These are phyloP conservation scores for Hirsutella rhossiliensis DNA, from an alignment of 2,329 filamentous ascomycete genomes.

Conservation along the genomic window DNA sequence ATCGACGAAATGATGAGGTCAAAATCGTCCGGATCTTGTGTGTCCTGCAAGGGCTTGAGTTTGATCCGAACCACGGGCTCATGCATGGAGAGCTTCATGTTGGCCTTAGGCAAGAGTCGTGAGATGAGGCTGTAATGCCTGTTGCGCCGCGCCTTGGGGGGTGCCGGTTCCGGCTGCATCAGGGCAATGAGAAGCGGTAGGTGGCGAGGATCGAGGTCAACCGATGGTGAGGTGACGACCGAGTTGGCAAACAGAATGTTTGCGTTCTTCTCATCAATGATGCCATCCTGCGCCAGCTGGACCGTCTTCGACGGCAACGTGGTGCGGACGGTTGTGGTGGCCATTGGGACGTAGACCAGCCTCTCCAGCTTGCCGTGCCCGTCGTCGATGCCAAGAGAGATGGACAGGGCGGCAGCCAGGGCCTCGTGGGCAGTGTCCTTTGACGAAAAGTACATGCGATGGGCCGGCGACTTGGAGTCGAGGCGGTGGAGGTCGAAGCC, in stretches of 20 bases:
- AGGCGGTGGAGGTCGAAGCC: slow-evolving; percentile 86
- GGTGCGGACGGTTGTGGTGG: slow-evolving; percentile 87
- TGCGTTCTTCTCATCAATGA: slow-evolving; percentile 72
- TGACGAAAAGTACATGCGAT: slow-evolving; percentile 95
- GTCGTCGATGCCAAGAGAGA: slow-evolving; percentile 85
- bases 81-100: slow-evolving; percentile 90
- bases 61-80: slow-evolving; percentile 89
- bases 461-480: slow-evolving; percentile 83
- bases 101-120: slow-evolving; percentile 84
- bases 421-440: slow-evolving; percentile 93
- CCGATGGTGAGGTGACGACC: slow-evolving; percentile 87
- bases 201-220: slow-evolving; percentile 87
- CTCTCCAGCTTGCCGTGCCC: slow-evolving; percentile 77
- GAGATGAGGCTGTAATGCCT: slow-evolving; percentile 64
- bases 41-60: slow-evolving; percentile 62
- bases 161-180: slow-evolving; percentile 42
- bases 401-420: slow-evolving; percentile 79
- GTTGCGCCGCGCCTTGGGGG: slow-evolving; percentile 22
- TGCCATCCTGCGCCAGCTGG: slow-evolving; percentile 60
- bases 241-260: slow-evolving; percentile 96
- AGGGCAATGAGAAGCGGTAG: slow-evolving; percentile 74
- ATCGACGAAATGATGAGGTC: slow-evolving; percentile 92
- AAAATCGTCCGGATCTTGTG: slow-evolving; percentile 63
- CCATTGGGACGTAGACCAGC: slow-evolving; percentile 90
- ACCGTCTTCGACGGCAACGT: slow-evolving; percentile 92